These are phyloP conservation scores for Cymodocea nodosa DNA, from an alignment of 116 monocot species.

Conservation along the genomic window DNA sequence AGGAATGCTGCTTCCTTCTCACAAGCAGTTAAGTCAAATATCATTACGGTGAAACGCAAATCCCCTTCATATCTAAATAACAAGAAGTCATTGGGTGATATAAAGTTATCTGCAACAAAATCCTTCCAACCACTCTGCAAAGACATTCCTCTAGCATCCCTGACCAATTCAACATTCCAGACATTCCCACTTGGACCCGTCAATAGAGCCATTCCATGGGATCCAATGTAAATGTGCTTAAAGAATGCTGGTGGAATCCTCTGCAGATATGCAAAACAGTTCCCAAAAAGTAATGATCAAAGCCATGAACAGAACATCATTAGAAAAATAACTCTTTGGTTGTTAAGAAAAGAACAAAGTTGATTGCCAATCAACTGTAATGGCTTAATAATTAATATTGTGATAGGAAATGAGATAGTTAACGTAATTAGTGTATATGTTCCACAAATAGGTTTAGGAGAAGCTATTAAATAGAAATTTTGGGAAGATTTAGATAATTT, in stretches of 20 bases:
- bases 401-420: too few relatives aligned
- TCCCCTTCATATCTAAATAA: slow-evolving; percentile 13
- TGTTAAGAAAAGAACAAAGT: too few relatives aligned
- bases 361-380: too few relatives aligned
- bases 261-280: slow-evolving; percentile 6
- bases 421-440: too few relatives aligned
- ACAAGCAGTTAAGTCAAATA: slow-evolving; percentile 12
- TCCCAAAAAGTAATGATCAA: not conserved
- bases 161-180: slow-evolving; percentile 8
- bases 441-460: too few relatives aligned
- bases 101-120: slow-evolving; percentile 11
- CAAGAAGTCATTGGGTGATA: slow-evolving; percentile 6
- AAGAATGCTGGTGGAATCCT: slow-evolving; percentile 9
- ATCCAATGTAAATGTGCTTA: slow-evolving; percentile 1
- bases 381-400: too few relatives aligned
- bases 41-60: slow-evolving; percentile 6
- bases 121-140: slow-evolving; percentile 13
- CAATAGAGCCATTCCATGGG: not conserved
- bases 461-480: too few relatives aligned
- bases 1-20: slow-evolving; percentile 15
- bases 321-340: too few relatives aligned
- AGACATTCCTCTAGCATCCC: slow-evolving; percentile 2
- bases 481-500: too few relatives aligned
- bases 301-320: too few relatives aligned
- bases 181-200: slow-evolving; percentile 17